A percentile compares a stretch with the other conserved stretches of the same genome.
Conservation (phyloP, 2,329 filamentous ascomycete genomes). For the Aspergillus neoniger region DNA sequence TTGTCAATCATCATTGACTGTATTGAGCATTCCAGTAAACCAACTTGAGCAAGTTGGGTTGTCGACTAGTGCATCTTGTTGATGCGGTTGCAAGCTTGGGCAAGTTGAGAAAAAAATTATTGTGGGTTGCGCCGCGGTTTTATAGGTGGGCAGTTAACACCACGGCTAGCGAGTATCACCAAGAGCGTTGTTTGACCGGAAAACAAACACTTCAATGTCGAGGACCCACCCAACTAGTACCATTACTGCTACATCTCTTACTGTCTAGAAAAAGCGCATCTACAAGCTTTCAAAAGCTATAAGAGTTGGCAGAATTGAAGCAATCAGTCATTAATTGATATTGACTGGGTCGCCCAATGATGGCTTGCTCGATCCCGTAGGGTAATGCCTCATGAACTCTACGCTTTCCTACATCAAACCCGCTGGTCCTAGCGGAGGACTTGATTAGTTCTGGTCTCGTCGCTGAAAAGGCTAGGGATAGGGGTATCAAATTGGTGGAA, state of each 20-base stretch:
- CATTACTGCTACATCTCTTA: not conserved
- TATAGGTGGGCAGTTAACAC: slow-evolving; percentile 17
- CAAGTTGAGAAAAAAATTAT: slow-evolving; percentile 21
- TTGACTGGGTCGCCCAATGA: no score
- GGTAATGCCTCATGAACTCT: no score
- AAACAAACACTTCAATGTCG: slow-evolving; percentile 14
- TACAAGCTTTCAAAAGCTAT: not conserved
- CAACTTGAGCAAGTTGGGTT: not conserved
- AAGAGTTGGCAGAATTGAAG: not conserved
- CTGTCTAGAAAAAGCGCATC: no score
- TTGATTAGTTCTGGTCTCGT: no score
- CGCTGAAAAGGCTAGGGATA: no score
- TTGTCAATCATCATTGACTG: not conserved
- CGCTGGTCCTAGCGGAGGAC: no score
- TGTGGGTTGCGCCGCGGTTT: slow-evolving; percentile 24
- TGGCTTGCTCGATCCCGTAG: no score
- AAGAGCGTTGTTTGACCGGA: slow-evolving; percentile 22
- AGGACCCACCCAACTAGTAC: not conserved
- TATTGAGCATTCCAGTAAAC: not conserved
- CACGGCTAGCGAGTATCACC: slow-evolving; percentile 19
- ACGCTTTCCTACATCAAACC: no score
- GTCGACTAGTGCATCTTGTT: not conserved
- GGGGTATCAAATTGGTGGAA: no score
- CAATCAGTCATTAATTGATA: no score
- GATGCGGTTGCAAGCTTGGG: slow-evolving; percentile 20